Conservation (phyloP, 495 filamentous ascomycete species). For the Tuber magnatum region DNA sequence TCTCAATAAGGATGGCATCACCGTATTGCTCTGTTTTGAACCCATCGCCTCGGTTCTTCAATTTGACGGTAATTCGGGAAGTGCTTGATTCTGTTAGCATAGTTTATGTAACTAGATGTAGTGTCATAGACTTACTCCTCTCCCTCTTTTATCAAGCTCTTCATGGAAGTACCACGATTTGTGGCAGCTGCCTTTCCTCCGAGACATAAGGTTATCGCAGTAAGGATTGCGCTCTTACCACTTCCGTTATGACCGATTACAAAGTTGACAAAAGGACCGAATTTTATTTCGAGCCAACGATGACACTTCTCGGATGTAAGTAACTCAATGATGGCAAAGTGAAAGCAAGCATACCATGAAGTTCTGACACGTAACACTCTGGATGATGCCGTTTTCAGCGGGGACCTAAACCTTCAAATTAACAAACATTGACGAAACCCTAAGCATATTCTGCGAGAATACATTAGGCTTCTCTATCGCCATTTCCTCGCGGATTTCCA, state of each 20-base stretch:
- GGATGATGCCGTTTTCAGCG: slow-evolving; percentile 36
- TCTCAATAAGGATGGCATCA: slow-evolving; percentile 78
- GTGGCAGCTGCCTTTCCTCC: slow-evolving; percentile 91
- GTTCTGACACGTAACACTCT: slow-evolving; percentile 38
- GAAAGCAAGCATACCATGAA: slow-evolving; percentile 33
- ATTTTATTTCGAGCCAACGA: slow-evolving; percentile 62
- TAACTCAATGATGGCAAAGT: slow-evolving; percentile 67
- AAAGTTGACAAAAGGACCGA: slow-evolving; percentile 94
- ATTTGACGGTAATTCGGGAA: slow-evolving; percentile 61
- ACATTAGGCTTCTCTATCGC: slow-evolving; percentile 28
- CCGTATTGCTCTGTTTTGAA: slow-evolving; percentile 80
- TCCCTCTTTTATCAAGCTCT: slow-evolving; percentile 88
- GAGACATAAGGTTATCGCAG: slow-evolving; percentile 85
- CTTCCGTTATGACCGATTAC: slow-evolving; percentile 96
- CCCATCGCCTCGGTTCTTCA: slow-evolving; percentile 85
- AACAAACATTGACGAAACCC: not conserved
- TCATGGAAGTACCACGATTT: slow-evolving; percentile 87
- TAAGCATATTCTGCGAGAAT: not conserved
- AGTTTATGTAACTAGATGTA: slow-evolving; percentile 36
- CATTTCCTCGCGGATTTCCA: slow-evolving; percentile 33
- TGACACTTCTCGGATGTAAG: slow-evolving; percentile 91
- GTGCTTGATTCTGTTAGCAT: slow-evolving; percentile 35
- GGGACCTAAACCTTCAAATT: slow-evolving; percentile 14
- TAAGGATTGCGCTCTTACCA: slow-evolving; percentile 97
- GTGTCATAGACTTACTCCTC: slow-evolving; percentile 52